Evolutionary conservation across 169 alveolate genomes (phyloP).

Genomic region (Cyclospora cayetanensis): DNA sequence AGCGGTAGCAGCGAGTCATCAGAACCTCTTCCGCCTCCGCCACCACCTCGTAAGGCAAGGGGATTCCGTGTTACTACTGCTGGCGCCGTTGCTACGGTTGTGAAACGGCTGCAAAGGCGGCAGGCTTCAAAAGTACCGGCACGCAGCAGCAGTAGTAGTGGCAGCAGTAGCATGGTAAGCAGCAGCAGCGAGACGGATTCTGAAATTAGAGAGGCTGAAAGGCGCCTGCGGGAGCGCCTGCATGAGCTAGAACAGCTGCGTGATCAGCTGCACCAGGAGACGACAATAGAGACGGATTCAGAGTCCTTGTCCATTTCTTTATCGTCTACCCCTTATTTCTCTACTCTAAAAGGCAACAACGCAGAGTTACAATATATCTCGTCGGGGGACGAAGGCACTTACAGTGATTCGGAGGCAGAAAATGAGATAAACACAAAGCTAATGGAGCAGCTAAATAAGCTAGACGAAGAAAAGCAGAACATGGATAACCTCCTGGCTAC

Average conservation of each 20-base stretch:
- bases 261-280: slow-evolving; percentile 19
- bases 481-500: too few relatives aligned
- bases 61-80: not conserved
- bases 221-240: not conserved
- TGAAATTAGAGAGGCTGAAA: slow-evolving; percentile 21
- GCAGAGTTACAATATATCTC: not conserved
- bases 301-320: not conserved
- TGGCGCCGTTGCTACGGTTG: not conserved
- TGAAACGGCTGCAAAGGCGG: not conserved
- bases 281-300: not conserved
- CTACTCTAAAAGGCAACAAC: not conserved
- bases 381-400: slow-evolving; percentile 22
- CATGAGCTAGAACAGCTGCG: not conserved
- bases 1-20: slow-evolving; percentile 40
- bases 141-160: not conserved
- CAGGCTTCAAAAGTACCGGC: not conserved
- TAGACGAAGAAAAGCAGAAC: too few relatives aligned
- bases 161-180: slow-evolving; percentile 16
- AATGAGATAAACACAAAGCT: too few relatives aligned
- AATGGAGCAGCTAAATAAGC: too few relatives aligned
- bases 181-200: slow-evolving; percentile 42
- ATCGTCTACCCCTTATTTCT: too few relatives aligned
- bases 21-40: not conserved
- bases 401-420: too few relatives aligned
- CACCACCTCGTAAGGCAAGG: slow-evolving; percentile 7